Percentiles rank a stretch among this genome's conserved stretches.
These are phyloP conservation scores for Omphalotus guepiniiformis DNA, from an alignment of 768 basidiomycete genomes.

Conservation along the genomic window DNA sequence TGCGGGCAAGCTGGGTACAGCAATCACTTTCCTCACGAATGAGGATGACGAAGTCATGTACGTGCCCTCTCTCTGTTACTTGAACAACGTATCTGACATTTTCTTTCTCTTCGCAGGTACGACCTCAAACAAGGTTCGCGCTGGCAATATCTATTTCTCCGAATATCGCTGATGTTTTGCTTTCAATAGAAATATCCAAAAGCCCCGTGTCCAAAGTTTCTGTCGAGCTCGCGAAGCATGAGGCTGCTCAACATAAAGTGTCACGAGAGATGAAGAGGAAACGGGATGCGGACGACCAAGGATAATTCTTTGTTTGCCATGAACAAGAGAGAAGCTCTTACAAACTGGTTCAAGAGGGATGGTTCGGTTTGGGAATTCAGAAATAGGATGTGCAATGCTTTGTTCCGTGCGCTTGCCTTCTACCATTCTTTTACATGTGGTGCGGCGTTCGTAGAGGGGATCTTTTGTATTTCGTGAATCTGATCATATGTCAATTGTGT, in stretches of 20 bases:
- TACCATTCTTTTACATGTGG: too few relatives aligned
- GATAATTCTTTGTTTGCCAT: too few relatives aligned
- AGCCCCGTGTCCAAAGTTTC: slow-evolving; percentile 90
- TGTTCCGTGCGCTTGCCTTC: too few relatives aligned
- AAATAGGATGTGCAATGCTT: too few relatives aligned
- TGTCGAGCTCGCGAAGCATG: slow-evolving; percentile 84
- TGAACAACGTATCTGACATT: too few relatives aligned
- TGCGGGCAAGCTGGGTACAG: slow-evolving; percentile 89
- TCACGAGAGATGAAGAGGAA: slow-evolving; percentile 95
- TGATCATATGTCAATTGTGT: too few relatives aligned
- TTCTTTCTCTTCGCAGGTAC: slow-evolving; percentile 54
- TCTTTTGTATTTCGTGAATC: too few relatives aligned
- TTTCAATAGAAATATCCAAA: slow-evolving; percentile 88
- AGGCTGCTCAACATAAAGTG: slow-evolving; percentile 86
- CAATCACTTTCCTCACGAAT: slow-evolving; percentile 95
- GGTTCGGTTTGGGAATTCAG: too few relatives aligned
- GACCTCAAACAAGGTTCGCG: slow-evolving; percentile 96
- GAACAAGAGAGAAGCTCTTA: too few relatives aligned
- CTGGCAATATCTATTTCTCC: slow-evolving; percentile 21
- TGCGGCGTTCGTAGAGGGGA: too few relatives aligned
- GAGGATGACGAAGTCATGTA: slow-evolving; percentile 98
- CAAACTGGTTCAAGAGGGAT: too few relatives aligned
- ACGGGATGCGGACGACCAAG: slow-evolving; percentile 77
- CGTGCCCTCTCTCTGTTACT: slow-evolving; percentile 30
- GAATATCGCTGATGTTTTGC: slow-evolving; percentile 9